Conservation (phyloP, 306 rosid genomes). For the Dryas octopetala region DNA sequence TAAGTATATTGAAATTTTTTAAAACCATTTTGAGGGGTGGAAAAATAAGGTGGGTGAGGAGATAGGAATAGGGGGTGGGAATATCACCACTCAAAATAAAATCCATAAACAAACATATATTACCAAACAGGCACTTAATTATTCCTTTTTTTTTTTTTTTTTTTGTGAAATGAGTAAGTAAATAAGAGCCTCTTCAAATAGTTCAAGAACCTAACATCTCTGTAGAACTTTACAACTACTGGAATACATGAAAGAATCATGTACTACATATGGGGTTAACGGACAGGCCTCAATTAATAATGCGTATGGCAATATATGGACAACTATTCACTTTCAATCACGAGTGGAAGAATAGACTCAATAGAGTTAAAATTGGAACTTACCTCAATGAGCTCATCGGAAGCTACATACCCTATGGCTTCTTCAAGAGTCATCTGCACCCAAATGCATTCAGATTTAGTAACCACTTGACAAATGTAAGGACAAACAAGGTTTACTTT, state of each 20-base stretch:
- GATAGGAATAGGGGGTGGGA: no score
- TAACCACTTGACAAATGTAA: background rate
- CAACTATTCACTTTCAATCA: background rate
- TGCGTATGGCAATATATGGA: background rate
- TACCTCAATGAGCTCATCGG: slow-evolving; percentile 97
- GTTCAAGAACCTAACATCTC: background rate
- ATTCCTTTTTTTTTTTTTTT: background rate
- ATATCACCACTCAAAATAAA: no score
- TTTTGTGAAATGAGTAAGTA: background rate
- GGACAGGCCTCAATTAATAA: background rate
- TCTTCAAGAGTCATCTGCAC: slow-evolving; percentile 95
- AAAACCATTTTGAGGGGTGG: no score
- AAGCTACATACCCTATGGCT: slow-evolving; percentile 95
- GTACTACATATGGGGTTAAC: background rate
- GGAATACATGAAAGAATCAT: background rate
- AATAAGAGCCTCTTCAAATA: background rate
- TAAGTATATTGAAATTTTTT: no score
- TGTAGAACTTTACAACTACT: background rate
- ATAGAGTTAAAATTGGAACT: background rate
- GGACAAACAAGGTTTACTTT: background rate
- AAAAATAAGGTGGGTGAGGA: no score
- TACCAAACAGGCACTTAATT: no score
- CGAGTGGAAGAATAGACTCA: background rate
- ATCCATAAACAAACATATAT: no score
- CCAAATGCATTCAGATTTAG: slow-evolving; percentile 34